A percentile compares a stretch with the other conserved stretches of the same genome.
Evolutionary conservation across 2,329 filamentous ascomycete species (phyloP).

Genomic region (Monosporascus sp.): DNA sequence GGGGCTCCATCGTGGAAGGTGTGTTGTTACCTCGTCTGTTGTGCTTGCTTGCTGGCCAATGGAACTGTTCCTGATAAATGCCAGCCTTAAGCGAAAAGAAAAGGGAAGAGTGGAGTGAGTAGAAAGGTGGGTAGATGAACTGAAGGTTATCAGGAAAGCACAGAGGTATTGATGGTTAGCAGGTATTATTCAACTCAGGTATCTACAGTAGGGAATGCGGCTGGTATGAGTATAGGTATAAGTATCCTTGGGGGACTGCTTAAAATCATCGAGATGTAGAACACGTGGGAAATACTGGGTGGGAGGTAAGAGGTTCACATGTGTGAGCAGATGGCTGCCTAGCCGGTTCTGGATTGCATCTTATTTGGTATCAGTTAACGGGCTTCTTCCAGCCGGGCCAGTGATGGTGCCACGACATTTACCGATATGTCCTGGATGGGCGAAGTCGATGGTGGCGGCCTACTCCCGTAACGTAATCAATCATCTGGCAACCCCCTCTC

Average conservation of each 20-base stretch:
- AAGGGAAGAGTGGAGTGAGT: too few relatives aligned
- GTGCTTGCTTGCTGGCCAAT: not conserved
- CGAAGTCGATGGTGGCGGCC: not conserved
- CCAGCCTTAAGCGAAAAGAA: too few relatives aligned
- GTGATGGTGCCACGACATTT: not conserved
- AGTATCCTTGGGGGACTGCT: not conserved
- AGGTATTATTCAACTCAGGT: too few relatives aligned
- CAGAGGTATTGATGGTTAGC: too few relatives aligned
- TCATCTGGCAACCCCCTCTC: not conserved
- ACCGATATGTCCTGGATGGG: not conserved
- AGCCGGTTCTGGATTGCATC: not conserved
- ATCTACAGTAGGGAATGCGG: not conserved
- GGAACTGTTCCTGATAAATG: not conserved
- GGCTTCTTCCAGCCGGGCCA: not conserved
- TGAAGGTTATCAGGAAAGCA: too few relatives aligned
- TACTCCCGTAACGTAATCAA: not conserved
- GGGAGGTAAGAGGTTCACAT: too few relatives aligned
- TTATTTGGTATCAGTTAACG: not conserved
- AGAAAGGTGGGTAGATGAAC: too few relatives aligned
- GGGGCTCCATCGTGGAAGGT: conserved; percentile 18
- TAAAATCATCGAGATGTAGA: too few relatives aligned
- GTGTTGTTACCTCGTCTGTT: not conserved
- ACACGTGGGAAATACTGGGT: too few relatives aligned
- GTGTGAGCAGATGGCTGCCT: not conserved
- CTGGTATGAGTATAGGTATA: not conserved